Evolutionary conservation across 305 asterid genomes (phyloP), one percentile per base, ranked within the genome.

Genomic region (Rubia balearica): DNA sequence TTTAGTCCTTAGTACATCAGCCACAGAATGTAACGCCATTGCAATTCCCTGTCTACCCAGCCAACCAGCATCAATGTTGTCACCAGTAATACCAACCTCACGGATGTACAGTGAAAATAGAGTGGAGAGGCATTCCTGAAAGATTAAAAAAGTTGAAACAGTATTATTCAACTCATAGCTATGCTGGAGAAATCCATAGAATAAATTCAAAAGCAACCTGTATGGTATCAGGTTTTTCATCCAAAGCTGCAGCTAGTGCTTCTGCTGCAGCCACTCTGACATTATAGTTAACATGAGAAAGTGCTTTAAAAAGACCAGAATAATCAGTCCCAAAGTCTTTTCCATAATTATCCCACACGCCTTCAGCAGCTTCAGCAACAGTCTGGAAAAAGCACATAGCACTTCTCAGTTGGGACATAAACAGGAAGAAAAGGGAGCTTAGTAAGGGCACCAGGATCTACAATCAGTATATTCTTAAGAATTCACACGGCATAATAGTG

Each of bases 21-120:
- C 97, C 63, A 73, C 96, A 80, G 92, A 80, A 79, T 76, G 87
- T 70, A 95, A 83, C 68, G 98, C 92, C 84, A 91, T 73, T 21
- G 99, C 97, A 77, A 91, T 83, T 74, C 99, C 99, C 84, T 95
- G 99, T 79, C 99, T 87, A 67, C 98, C 97, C 66, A 90, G 79
- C 99, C 99, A 94, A 76, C 96, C 95, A 79, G 81, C 84, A 74
- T 87, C 95, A 48, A 83, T 76, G 83, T 60, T 84, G 81, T 72
- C 90, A 68, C 76, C 90, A 72, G 83, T 84, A 73, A 64, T 70
- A 71, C 91, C 95, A 83, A 80, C 86, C 81, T 91, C 96, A 41
- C 90, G 96, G 60, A 95, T 90, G 83, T 91, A 95, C 75, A 86
- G 74, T 17, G 98, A 87, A 78, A 95, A 95, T 81, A 95, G 73